Conservation (phyloP, 1,284 basidiomycete genomes). For the Vanrija pseudolonga region DNA sequence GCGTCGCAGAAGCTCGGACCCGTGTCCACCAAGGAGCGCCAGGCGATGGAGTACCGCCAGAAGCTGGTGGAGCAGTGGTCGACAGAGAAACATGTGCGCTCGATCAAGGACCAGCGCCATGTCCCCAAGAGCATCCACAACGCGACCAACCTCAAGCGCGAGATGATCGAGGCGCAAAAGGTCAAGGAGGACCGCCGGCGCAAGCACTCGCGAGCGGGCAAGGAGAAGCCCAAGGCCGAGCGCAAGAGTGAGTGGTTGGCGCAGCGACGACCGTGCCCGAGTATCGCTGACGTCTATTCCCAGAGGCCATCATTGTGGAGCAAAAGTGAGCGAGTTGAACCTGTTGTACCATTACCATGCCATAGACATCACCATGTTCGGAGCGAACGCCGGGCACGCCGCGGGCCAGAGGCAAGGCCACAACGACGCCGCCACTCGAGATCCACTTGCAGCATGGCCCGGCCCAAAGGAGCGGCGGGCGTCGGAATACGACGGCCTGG, state of each 20-base stretch:
- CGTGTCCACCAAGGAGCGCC: slow-evolving; percentile 84
- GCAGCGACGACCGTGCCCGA: slow-evolving; percentile 1
- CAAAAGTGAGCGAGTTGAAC: slow-evolving; percentile 56
- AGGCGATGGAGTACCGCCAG: slow-evolving; percentile 87
- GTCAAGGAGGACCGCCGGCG: slow-evolving; percentile 92
- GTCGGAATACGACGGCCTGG: no score
- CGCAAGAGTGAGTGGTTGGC: slow-evolving; percentile 65
- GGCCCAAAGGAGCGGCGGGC: no score
- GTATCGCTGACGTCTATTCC: slow-evolving; percentile 1
- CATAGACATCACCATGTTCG: slow-evolving; percentile 3
- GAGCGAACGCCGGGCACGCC: not conserved
- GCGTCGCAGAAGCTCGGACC: slow-evolving; percentile 91
- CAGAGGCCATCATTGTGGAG: slow-evolving; percentile 67
- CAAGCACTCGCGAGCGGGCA: slow-evolving; percentile 78
- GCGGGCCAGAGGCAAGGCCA: no score
- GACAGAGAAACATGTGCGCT: slow-evolving; percentile 73
- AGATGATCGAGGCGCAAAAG: slow-evolving; percentile 84
- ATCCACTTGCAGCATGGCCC: no score
- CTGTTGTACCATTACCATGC: slow-evolving; percentile 22
- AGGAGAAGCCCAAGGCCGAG: slow-evolving; percentile 86
- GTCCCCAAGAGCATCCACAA: slow-evolving; percentile 87
- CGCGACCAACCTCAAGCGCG: slow-evolving; percentile 79
- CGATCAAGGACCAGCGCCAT: slow-evolving; percentile 77
- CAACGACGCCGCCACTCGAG: no score
- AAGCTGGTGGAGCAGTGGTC: slow-evolving; percentile 87